Evolutionary conservation across 106 monocot species (phyloP).

Genomic region (Hemerocallis citrina): DNA sequence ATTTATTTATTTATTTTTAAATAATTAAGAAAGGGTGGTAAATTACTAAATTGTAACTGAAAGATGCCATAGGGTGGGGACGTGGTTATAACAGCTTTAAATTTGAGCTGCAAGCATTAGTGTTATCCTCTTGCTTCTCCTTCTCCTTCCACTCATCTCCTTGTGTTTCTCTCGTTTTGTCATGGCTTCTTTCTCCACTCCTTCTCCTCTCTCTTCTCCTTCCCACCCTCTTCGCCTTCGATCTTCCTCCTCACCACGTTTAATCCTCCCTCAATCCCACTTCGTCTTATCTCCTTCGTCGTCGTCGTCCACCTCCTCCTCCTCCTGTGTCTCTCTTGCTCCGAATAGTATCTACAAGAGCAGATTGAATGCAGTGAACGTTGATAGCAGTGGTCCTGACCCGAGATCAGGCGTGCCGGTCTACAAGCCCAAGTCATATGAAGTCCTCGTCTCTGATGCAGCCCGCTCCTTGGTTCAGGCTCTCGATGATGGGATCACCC

Average conservation of each 20-base stretch:
- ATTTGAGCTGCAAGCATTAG: too few species aligned
- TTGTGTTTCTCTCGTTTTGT: background rate
- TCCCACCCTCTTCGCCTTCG: background rate
- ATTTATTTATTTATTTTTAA: too few species aligned
- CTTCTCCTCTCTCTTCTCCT: background rate
- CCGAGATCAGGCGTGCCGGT: slow-evolving; percentile 65
- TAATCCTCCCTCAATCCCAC: background rate
- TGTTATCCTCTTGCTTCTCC: too few species aligned
- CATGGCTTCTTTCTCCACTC: background rate
- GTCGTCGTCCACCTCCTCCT: background rate
- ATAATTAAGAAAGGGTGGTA: too few species aligned
- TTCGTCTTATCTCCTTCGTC: background rate
- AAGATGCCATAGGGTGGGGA: too few species aligned
- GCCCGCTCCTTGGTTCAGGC: slow-evolving; percentile 58
- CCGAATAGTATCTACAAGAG: background rate
- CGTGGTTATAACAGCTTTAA: too few species aligned
- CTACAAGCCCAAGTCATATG: slow-evolving; percentile 89
- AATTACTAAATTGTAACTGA: too few species aligned
- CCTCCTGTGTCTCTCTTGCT: background rate
- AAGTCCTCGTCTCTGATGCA: slow-evolving; percentile 82
- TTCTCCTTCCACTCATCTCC: background rate
- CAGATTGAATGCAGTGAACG: background rate
- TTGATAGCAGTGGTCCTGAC: slow-evolving; percentile 4
- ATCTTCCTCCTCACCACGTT: background rate
- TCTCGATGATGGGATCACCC: slow-evolving; percentile 79